Conservation (phyloP, 257 asterid genomes). For the Primulina eburnea region DNA sequence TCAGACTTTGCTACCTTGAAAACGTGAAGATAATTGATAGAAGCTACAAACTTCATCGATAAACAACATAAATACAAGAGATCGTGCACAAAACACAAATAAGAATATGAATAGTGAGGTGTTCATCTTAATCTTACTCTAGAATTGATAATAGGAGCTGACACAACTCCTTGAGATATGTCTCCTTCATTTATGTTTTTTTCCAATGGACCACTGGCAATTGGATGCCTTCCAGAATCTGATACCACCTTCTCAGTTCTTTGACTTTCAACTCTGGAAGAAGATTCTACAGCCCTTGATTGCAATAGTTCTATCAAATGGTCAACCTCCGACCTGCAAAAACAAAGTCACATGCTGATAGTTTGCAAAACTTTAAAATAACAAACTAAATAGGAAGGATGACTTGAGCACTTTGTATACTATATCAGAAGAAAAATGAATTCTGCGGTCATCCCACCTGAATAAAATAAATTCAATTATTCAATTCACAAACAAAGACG, state of each 20-base stretch:
- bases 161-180: slow-evolving; percentile 33
- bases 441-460: neutral
- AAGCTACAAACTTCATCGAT: neutral
- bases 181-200: slow-evolving; percentile 34
- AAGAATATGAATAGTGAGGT: neutral
- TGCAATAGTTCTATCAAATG: slow-evolving; percentile 67
- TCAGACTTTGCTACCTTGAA: slow-evolving; percentile 4
- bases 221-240: slow-evolving; percentile 37
- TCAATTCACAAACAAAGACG: neutral
- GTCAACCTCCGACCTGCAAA: slow-evolving; percentile 72
- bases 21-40: neutral
- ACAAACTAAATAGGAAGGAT: neutral
- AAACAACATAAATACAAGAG: no score
- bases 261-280: slow-evolving; percentile 29
- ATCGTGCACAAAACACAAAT: neutral
- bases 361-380: neutral
- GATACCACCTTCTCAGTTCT: slow-evolving; percentile 32
- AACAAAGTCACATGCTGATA: neutral
- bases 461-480: no score
- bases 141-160: slow-evolving; percentile 37
- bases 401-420: neutral
- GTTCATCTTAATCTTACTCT: slow-evolving; percentile 38
- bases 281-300: slow-evolving; percentile 56
- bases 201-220: slow-evolving; percentile 31
- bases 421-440: neutral